Conservation (phyloP, 805 yeast genomes). For the Metschnikowia sp. region DNA sequence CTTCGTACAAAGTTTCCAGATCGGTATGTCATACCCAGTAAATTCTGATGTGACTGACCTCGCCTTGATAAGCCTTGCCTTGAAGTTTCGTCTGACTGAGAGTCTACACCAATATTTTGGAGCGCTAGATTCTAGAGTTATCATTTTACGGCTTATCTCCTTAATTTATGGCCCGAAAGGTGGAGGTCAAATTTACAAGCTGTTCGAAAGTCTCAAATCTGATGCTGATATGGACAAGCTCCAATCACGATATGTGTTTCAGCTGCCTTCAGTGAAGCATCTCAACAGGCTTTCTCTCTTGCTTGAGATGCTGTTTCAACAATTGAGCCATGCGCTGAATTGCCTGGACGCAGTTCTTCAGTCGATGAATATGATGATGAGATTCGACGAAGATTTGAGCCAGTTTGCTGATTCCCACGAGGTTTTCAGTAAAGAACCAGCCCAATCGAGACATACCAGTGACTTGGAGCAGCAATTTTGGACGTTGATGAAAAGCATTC, state of each 20-base stretch:
- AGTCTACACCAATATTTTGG: conserved; percentile 21
- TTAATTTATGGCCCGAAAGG: conserved; percentile 20
- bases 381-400: conserved; percentile 27
- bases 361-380: conserved; percentile 21
- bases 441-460: conserved; percentile 7
- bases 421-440: conserved; percentile 10
- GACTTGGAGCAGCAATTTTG: conserved; percentile 27
- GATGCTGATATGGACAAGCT: conserved; percentile 13
- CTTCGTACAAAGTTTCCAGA: conserved; percentile 26
- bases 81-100: conserved; percentile 27
- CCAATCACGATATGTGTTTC: conserved; percentile 15
- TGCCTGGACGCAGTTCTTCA: conserved; percentile 21
- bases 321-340: conserved; percentile 11
- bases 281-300: conserved; percentile 48
- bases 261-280: conserved; percentile 46
- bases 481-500: conserved; percentile 37
- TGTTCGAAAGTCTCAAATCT: conserved; percentile 16
- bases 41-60: conserved; percentile 26
- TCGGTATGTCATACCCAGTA: conserved; percentile 21
- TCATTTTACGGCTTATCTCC: conserved; percentile 18
- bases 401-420: conserved; percentile 14
- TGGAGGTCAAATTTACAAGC: conserved; percentile 15
- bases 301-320: conserved; percentile 33
- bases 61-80: conserved; percentile 33
- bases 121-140: conserved; percentile 16